These are phyloP conservation scores for Exophiala spinifera DNA, from an alignment of 2,329 filamentous ascomycete species.

Conservation along the genomic window DNA sequence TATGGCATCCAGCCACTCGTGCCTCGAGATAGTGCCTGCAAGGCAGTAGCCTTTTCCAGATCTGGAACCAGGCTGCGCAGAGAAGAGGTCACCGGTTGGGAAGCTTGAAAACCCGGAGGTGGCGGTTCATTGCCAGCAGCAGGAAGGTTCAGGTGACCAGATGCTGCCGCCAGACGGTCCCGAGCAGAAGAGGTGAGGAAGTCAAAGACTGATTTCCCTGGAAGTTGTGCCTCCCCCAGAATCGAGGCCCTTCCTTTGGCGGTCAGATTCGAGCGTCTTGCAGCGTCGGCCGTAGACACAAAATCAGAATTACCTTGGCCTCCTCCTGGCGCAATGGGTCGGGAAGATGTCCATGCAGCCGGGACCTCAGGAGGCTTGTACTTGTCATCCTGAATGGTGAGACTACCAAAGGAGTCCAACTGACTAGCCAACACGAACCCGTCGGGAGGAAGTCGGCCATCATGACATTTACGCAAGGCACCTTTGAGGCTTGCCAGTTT, in stretches of 20 bases:
- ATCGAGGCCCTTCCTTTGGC: constrained; percentile 73
- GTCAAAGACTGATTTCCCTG: constrained; percentile 93
- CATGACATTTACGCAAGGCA: constrained; percentile 67
- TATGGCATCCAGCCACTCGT: constrained; percentile 75
- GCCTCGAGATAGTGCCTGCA: constrained; percentile 66
- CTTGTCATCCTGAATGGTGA: constrained; percentile 44
- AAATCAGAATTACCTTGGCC: not conserved
- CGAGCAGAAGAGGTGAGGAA: constrained; percentile 77
- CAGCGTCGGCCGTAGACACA: constrained; percentile 68
- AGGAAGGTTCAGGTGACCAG: constrained; percentile 74
- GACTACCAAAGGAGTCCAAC: constrained; percentile 47
- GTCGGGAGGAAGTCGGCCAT: constrained; percentile 60
- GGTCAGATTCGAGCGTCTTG: constrained; percentile 72
- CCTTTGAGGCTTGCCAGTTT: constrained; percentile 50
- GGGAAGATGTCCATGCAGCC: constrained; percentile 58
- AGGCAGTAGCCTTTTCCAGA: constrained; percentile 64
- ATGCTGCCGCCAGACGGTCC: constrained; percentile 70
- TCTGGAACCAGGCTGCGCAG: constrained; percentile 43
- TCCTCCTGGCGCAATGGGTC: constrained; percentile 51
- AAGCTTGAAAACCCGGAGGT: constrained; percentile 61
- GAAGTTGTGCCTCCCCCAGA: constrained; percentile 75
- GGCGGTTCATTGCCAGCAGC: constrained; percentile 69
- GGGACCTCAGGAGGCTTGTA: constrained; percentile 45
- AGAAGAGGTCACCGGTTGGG: constrained; percentile 58
- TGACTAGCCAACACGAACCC: constrained; percentile 57